Conservation (phyloP, 148 eudicot genomes). For the Fallopia convolvulus region DNA sequence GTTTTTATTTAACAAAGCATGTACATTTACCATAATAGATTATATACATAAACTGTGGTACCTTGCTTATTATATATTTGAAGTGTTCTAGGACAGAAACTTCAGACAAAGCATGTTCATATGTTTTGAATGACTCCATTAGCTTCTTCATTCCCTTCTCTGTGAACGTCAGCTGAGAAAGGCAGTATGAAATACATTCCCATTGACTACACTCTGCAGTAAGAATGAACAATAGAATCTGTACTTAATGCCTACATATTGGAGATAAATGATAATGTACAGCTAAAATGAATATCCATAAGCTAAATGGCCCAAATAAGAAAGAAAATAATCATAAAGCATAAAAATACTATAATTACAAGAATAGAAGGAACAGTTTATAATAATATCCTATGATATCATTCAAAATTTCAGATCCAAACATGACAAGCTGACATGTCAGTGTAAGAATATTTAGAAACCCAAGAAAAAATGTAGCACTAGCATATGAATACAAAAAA, state of each 20-base stretch:
- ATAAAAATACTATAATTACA: not conserved
- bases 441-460: not conserved
- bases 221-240: conserved; percentile 1
- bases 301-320: not conserved
- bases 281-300: not conserved
- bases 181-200: conserved; percentile 94
- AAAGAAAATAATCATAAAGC: not conserved
- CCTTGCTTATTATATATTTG: conserved; percentile 81
- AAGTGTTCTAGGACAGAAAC: conserved; percentile 85
- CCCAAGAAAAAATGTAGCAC: not conserved
- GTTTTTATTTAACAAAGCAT: not conserved
- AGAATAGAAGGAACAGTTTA: not conserved
- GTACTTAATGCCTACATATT: not conserved
- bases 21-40: no score
- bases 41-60: conserved; percentile 14
- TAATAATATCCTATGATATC: not conserved
- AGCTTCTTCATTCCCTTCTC: conserved; percentile 94
- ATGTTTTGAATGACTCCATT: conserved; percentile 77
- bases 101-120: conserved; percentile 74
- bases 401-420: not conserved
- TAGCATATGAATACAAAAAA: no score
- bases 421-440: not conserved
- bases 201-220: conserved; percentile 70
- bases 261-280: not conserved
- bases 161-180: conserved; percentile 89